Evolutionary conservation across 2,329 filamentous ascomycete genomes (phyloP), one percentile per base, ranked within the genome.

Genomic region (Penicillium sp.): DNA sequence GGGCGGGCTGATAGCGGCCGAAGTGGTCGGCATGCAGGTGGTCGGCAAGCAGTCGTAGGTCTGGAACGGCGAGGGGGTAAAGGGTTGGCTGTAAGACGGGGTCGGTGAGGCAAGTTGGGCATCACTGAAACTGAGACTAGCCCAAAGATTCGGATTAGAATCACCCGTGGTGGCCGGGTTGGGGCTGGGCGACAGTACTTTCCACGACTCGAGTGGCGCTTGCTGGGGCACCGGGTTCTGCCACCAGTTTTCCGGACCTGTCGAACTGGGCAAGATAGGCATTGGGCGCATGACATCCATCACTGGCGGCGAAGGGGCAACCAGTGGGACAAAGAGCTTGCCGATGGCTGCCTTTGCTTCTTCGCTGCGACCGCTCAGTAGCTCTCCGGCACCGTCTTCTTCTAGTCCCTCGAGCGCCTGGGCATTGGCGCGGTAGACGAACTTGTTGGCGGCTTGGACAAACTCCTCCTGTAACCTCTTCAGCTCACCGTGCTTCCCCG

Each of bases 391-490:
- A 54, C 93, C 93, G 64, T 96, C 91, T 74, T 97, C 93, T 75
- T 98, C 93, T 57, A 97, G 78, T 50, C 93, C 93, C 73, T 98
- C 93, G 47, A 98, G 79, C 40, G 90, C 93, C 54, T 85, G 83
- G 57, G 88, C 89, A 63, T 87, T 83, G 15, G 91, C 90, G 65
- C 89, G 85, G 74, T 87, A 98, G 65, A 98, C 91, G 65, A 94
- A 98, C 72, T 86, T 91, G 81, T 98, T 98, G 75, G 91, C 84
- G 58, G 90, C 88, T 74, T 97, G 91, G 57, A 97, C 80, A 65
- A 96, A 97, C 64, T 95, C 89, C 53, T 96, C 88, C 69, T 97
- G 93, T 62, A 97, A 78, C 77, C 95, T 96, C 82, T 95, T 96
- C 74, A 94, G 80, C 68, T 97, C 91, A 61, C 85, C 79, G 64